Evolutionary conservation across 805 yeast genomes (phyloP).

Genomic region (Cyberlindnera nakhonratchasimensis): DNA sequence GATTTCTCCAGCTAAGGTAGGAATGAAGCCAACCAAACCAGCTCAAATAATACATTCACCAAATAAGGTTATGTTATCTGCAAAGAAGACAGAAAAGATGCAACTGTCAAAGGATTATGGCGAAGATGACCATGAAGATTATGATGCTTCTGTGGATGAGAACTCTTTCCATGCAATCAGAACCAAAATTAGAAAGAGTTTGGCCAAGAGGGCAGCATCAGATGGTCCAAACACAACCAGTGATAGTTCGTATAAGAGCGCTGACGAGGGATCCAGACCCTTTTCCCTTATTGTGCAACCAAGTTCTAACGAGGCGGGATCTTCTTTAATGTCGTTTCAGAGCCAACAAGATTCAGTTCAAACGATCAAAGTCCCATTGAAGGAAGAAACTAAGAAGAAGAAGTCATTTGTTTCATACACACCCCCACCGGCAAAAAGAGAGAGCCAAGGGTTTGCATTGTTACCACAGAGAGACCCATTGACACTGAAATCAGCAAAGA

Average conservation of each 20-base stretch:
- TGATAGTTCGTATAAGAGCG: constrained; percentile 25
- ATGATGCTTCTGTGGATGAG: constrained; percentile 31
- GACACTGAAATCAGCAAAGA: constrained; percentile 28
- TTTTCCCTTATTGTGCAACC: constrained; percentile 18
- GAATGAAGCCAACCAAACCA: background rate
- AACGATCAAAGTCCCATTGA: constrained; percentile 21
- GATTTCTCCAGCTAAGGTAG: background rate
- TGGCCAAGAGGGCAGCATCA: constrained; percentile 32
- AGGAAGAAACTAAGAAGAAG: constrained; percentile 15
- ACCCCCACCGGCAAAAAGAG: constrained; percentile 24
- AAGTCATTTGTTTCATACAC: constrained; percentile 13
- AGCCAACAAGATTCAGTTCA: constrained; percentile 12
- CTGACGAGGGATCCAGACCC: constrained; percentile 19
- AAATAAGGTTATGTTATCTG: background rate
- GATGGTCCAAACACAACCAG: constrained; percentile 10
- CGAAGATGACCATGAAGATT: constrained; percentile 11
- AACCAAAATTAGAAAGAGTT: constrained; percentile 43
- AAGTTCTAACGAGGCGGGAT: constrained; percentile 7
- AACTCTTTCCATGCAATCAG: constrained; percentile 46
- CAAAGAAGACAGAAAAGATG: no score
- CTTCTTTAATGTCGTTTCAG: constrained; percentile 2
- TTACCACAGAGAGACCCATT: constrained; percentile 31
- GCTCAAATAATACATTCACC: constrained; percentile 4
- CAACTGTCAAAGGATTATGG: background rate
- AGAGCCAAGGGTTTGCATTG: constrained; percentile 31